Conservation (phyloP, 73 alveolate species). For the Tetrahymena elliotti region DNA sequence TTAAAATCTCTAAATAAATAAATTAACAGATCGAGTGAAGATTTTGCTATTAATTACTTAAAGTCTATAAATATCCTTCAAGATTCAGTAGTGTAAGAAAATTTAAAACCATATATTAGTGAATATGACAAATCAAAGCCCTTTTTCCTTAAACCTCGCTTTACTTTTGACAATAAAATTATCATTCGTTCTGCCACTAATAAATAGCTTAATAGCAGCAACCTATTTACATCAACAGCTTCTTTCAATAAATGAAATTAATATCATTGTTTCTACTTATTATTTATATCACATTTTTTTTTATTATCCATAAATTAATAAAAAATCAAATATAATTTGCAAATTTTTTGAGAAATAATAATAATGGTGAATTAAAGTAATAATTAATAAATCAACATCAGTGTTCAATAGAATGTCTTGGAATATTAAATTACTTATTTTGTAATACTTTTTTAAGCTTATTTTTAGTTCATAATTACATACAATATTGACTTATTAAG, state of each 20-base stretch:
- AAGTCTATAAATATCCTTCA: neutral
- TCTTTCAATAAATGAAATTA: neutral
- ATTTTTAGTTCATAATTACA: too few relatives aligned
- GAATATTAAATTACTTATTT: too few relatives aligned
- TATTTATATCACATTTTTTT: too few relatives aligned
- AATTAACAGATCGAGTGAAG: neutral
- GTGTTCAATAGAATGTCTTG: too few relatives aligned
- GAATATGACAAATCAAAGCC: neutral
- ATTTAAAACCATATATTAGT: neutral
- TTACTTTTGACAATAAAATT: neutral
- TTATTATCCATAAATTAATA: too few relatives aligned
- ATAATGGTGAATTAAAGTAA: too few relatives aligned
- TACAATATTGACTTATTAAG: too few relatives aligned
- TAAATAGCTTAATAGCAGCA: neutral
- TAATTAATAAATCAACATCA: too few relatives aligned
- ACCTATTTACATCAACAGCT: neutral
- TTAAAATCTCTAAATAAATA: neutral
- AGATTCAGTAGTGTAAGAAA: neutral
- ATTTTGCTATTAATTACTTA: neutral
- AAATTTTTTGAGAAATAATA: too few relatives aligned
- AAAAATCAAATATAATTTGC: too few relatives aligned
- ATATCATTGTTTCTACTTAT: too few relatives aligned
- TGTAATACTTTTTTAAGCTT: too few relatives aligned
- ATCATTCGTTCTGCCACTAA: neutral
- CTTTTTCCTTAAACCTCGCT: neutral